Base-by-base conservation (phyloP, 1,284 basidiomycete species). In the Marasmius fiardii region DNA sequence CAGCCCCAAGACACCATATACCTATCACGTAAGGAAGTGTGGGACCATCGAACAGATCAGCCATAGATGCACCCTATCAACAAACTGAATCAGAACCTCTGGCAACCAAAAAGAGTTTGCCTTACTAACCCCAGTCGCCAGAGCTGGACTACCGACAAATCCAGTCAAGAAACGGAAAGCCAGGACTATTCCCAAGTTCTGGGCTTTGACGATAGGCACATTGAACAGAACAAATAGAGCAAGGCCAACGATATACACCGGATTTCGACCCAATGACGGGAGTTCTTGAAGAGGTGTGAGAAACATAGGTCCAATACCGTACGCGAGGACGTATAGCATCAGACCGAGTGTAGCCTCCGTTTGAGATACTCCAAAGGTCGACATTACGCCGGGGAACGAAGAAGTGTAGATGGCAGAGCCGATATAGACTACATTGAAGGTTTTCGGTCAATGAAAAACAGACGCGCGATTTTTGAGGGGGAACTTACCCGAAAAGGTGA, bases 101-200 rank as follows among this genome's bases (percentile, higher is more conserved):
- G 11, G 43, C 14, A 12, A 33, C 1, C 20, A 20, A 35, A 10
- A 8, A 20, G 24, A 24, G 33, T 11, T 28, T n/a, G 24, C 6
- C 18, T 65, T 41, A 41, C 39, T 41, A 1, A 41, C 39, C 16
- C 70, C 70, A 3, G 70, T 73, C 1, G 71, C 71, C 5, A 73
- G 66, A 2, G 66, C 61, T 8, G 71, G 69, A 26, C 70, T 70
- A 33, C 72, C 74, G 49, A 85, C 82, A 31, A 76, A 78, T 0
- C 86, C 86, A 0, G 81, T 76, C 10, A 88, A 67, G 70, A 88
- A 86, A 7, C 86, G 79, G 71, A 88, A 83, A 34, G 80, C 71
- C 53, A 89, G 72, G 55, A 88, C 73, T 3, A 77, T 69, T 16
- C 70, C 80, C 2, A 79, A 79, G 65, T 84, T 88, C 18, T 70